phyloP scores from a whole-genome alignment of 306 rosid genomes.

The Pterocarpus macrocarpus region DNA sequence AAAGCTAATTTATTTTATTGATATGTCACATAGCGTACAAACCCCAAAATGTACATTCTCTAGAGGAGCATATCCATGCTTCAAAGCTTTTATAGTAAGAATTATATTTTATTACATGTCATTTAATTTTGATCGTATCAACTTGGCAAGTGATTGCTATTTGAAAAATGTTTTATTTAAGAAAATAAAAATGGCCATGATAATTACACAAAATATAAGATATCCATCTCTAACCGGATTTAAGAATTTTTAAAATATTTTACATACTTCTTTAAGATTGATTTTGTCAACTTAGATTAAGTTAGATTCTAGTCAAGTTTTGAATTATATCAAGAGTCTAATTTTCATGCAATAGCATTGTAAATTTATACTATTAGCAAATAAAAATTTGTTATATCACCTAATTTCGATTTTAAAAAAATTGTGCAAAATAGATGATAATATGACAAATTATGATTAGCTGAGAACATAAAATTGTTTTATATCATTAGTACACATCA shows the following conservation, averaged over 20 bases:
- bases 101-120: background rate
- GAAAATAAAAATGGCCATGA: background rate
- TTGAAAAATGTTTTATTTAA: background rate
- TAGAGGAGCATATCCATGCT: background rate
- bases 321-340: too few species aligned
- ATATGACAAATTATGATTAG: too few species aligned
- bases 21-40: background rate
- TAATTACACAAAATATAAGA: background rate
- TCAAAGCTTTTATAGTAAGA: background rate
- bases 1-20: background rate
- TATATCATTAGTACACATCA: too few species aligned
- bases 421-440: too few species aligned
- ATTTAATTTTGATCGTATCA: background rate
- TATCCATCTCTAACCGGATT: background rate
- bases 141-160: background rate
- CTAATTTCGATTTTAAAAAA: too few species aligned
- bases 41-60: background rate
- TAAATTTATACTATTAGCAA: too few species aligned
- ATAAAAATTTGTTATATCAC: too few species aligned
- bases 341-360: too few species aligned
- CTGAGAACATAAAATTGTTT: too few species aligned
- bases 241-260: too few species aligned
- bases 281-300: conserved; percentile 29
- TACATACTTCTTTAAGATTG: background rate
- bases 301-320: conserved; percentile 11